Evolutionary conservation across 2,329 filamentous ascomycete genomes (phyloP), one percentile per base, ranked within the genome.

Genomic region (Pyrenophora tritici-repentis): DNA sequence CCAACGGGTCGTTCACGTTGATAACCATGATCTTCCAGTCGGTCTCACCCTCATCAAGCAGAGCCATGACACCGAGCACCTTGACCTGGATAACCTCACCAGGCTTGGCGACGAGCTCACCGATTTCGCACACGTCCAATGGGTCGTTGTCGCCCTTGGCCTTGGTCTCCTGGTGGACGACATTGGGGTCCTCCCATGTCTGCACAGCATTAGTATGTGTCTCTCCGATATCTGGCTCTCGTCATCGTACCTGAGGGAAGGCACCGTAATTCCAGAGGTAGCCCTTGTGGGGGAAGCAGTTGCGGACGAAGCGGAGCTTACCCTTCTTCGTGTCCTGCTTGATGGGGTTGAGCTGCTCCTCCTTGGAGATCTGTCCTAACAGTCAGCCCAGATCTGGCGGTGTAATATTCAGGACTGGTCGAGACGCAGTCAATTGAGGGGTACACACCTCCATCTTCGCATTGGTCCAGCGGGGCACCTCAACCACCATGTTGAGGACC

Each of bases 11-110:
- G 81, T 97, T 96, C 76, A 97, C 81, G 76, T 99, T 94, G 74
- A 99, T 96, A 79, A 97, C 94, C 70, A 99, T 97, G 81, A 99
- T 91, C 87, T 99, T 99, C 94, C 94, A 99, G 86, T 99, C 94
- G 62, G 94, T 99, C 88, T 99, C 94, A 78, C 95, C 94, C 86
- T 99, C 94, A 72, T 99, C 94, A 62, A 99, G 90, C 65, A 99
- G 86, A 66, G 94, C 94, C 94, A 99, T 99, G 75, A 97, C 91
- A 78, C 94, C 94, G 61, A 99, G 89, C 60, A 97, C 90, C 88
- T 97, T 99, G 86, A 99, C 94, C 83, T 97, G 94, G 86, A 97
- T 99, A 78, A 99, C 82, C 83, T 99, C 93, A 68, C 94, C 94
- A 56, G 87, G 84, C 84, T 96, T 95, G 77, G 90, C 91, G 71